Base-by-base conservation (phyloP, 148 eudicot species). In the Agrostemma githago region DNA sequence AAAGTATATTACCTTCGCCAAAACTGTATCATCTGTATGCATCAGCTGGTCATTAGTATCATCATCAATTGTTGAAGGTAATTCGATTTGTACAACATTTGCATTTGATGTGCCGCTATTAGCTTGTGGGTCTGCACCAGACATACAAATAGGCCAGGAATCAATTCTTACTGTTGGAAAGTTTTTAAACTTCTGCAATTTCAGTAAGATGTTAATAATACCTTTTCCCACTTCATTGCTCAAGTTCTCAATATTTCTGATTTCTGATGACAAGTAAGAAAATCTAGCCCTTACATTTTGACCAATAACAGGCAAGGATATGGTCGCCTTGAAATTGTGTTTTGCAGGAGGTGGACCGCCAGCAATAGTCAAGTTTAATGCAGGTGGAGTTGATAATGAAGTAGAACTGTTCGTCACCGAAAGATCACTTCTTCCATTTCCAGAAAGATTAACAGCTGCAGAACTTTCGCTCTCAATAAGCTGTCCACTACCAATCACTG, bases 341-440 rank as follows among this genome's bases (percentile, higher is more conserved):
- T 82, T 83, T 20, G 92, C 75, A 70, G 99, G 99, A 64, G 89
- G 81, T 70, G 92, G 96, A 40, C 99, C 99, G 65, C 97, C 99
- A 20, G 96, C 99, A 82, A 95, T 95, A 8, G 99, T 85, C 84
- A 90, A 80, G 73, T 74, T 89, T 58, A 84, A 83, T 72, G 72
- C 65, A 44, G 78, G 77, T 63, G 62, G 81, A 70, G 16, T 71
- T 46, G 80, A 79, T 20, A 74, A 62, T 40, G 78, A 40, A 69
- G 81, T 72, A 73, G 76, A 80, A 70, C 74, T 63, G 57, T 74
- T 65, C 16, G 62, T 70, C 65, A 73, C 65, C 67, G 66, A 63
- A 48, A 3, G 34, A 70, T 77, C 53, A 59, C 73, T 76, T 71
- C 69, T 82, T 56, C 73, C 80, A 75, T 20, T 76, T 59, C 78